Evolutionary conservation across 805 yeast species (phyloP).

Genomic region (Blastobotrys chiropterorum): DNA sequence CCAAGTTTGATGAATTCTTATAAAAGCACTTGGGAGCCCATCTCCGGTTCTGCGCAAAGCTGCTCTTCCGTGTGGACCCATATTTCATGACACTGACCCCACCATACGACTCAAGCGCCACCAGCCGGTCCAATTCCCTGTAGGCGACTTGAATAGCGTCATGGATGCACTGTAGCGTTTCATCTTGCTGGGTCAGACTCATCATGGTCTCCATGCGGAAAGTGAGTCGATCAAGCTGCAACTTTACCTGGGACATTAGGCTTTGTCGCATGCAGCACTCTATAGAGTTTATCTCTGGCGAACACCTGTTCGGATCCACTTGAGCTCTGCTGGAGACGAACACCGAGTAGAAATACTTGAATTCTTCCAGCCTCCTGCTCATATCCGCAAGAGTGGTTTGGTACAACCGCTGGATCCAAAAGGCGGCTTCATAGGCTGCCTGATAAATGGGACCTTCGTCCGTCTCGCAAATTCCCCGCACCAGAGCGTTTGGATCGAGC

Average conservation of each 20-base stretch:
- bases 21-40: background rate
- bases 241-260: background rate
- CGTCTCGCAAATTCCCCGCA: background rate
- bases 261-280: background rate
- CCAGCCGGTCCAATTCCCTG: background rate
- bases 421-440: background rate
- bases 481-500: background rate
- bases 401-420: background rate
- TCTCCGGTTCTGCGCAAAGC: background rate
- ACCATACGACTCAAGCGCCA: background rate
- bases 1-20: background rate
- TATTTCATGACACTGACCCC: background rate
- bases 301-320: background rate
- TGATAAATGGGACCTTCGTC: background rate
- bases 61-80: background rate
- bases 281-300: background rate
- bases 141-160: background rate
- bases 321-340: background rate
- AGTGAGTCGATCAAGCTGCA: background rate
- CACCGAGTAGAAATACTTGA: background rate
- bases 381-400: background rate
- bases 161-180: background rate
- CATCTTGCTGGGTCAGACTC: background rate
- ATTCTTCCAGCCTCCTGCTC: background rate
- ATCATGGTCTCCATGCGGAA: background rate